Evolutionary conservation across 192 early-diverging fungal species (phyloP).

Genomic region (Umbelopsis ramanniana): DNA sequence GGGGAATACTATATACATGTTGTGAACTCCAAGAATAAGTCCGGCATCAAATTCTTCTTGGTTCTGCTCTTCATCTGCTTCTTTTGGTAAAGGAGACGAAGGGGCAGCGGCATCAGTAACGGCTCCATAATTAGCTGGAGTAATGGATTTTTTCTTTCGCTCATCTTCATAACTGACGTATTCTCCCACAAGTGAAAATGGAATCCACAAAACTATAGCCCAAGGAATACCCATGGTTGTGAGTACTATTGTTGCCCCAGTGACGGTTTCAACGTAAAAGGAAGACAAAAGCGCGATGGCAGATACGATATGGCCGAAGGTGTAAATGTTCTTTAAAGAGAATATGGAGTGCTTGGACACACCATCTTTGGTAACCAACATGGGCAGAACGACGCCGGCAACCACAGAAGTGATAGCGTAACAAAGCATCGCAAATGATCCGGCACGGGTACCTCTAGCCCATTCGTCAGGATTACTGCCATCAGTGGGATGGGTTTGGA

Average conservation of each 20-base stretch:
- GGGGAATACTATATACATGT: slow-evolving; percentile 93
- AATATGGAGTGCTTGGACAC: slow-evolving; percentile 38
- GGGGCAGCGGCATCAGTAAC: not conserved
- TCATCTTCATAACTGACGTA: slow-evolving; percentile 60
- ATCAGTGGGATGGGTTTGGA: slow-evolving; percentile 38
- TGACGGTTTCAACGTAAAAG: slow-evolving; percentile 57
- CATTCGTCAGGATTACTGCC: slow-evolving; percentile 33
- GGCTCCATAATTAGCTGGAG: not conserved
- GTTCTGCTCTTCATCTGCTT: slow-evolving; percentile 7
- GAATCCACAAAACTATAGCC: slow-evolving; percentile 90
- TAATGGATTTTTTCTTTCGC: not conserved
- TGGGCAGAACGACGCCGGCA: slow-evolving; percentile 65
- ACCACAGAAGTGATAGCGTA: slow-evolving; percentile 77
- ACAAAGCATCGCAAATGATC: slow-evolving; percentile 85
- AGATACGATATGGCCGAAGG: slow-evolving; percentile 69
- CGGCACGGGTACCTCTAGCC: slow-evolving; percentile 72
- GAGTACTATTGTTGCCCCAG: slow-evolving; percentile 69
- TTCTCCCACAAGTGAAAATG: slow-evolving; percentile 89
- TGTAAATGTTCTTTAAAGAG: slow-evolving; percentile 70
- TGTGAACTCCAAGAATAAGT: slow-evolving; percentile 90
- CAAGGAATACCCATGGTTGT: slow-evolving; percentile 84
- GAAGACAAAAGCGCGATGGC: slow-evolving; percentile 71
- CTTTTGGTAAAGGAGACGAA: not conserved
- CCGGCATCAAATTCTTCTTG: slow-evolving; percentile 59
- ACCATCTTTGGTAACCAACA: slow-evolving; percentile 37